phyloP scores from a whole-genome alignment of 306 rosid genomes.

The Cicer bijugum region DNA sequence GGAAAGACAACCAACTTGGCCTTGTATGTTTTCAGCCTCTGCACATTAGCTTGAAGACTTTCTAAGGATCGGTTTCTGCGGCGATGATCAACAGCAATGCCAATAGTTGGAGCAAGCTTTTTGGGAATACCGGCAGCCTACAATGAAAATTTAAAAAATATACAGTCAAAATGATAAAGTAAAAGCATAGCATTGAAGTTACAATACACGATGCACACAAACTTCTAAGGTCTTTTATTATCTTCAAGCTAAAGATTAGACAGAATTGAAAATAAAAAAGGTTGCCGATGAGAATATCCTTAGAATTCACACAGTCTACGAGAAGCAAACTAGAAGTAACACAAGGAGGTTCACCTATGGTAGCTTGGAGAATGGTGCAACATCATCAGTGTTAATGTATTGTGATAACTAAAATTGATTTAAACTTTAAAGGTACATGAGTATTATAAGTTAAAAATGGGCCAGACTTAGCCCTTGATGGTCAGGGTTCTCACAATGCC shows the following conservation, averaged over 20 bases:
- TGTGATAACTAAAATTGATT: background rate
- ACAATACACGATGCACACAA: background rate
- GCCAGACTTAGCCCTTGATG: background rate
- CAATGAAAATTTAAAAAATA: background rate
- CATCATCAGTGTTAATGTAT: background rate
- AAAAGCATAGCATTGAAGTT: background rate
- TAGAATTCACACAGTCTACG: background rate
- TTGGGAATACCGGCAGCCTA: constrained; percentile 78
- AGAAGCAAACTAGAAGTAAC: background rate
- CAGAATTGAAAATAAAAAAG: background rate
- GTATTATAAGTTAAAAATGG: too few relatives aligned
- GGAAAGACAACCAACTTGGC: constrained; percentile 80
- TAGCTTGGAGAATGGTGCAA: background rate
- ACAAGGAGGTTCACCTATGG: background rate
- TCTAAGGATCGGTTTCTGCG: constrained; percentile 66
- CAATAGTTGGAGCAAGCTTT: constrained; percentile 70
- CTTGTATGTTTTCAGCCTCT: constrained; percentile 74
- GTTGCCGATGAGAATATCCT: background rate
- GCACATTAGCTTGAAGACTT: constrained; percentile 63
- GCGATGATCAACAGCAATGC: constrained; percentile 75
- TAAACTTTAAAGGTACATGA: background rate
- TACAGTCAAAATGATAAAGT: background rate
- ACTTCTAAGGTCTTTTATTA: background rate
- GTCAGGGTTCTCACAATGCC: background rate
- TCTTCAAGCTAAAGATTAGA: background rate